phyloP scores from a whole-genome alignment of 208 protist species.

The Zelonia costaricensis region DNA sequence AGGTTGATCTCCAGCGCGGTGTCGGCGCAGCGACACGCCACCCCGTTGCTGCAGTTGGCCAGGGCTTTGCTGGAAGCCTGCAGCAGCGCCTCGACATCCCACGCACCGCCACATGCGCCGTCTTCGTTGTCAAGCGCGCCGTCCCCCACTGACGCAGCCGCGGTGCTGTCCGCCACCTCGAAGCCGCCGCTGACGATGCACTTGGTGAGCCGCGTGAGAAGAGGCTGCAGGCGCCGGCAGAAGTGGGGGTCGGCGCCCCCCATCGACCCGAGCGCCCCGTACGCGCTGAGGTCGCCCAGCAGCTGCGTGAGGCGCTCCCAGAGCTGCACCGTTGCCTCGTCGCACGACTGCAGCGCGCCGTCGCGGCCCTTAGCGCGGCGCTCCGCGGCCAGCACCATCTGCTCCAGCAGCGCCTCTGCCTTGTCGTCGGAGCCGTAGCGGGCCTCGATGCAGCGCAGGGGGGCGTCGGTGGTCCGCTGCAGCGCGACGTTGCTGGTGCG shows the following conservation, averaged over 20 bases:
- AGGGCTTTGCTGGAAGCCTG: slow-evolving; percentile 24
- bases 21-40: slow-evolving; percentile 38
- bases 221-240: slow-evolving; percentile 34
- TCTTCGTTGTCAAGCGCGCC: too few relatives aligned
- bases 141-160: too few relatives aligned
- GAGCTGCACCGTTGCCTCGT: neutral
- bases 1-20: slow-evolving; percentile 27
- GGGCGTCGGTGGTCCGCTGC: slow-evolving; percentile 19
- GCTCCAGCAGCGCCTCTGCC: slow-evolving; percentile 22
- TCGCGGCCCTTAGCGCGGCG: slow-evolving; percentile 9
- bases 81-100: slow-evolving; percentile 31
- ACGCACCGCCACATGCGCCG: neutral
- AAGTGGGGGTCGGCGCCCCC: slow-evolving; percentile 27
- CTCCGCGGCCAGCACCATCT: slow-evolving; percentile 21
- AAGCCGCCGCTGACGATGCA: slow-evolving; percentile 19
- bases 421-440: slow-evolving; percentile 22
- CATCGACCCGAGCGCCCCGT: slow-evolving; percentile 35
- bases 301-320: slow-evolving; percentile 18
- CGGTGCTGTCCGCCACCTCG: neutral
- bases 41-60: slow-evolving; percentile 43
- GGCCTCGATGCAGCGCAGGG: slow-evolving; percentile 25
- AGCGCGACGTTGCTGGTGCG: slow-evolving; percentile 15
- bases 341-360: neutral
- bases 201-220: slow-evolving; percentile 41
- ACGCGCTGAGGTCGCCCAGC: slow-evolving; percentile 25